These are phyloP conservation scores for Paecilomyces dactylethromorphus DNA, from an alignment of 2,329 filamentous ascomycete species.

Conservation along the genomic window DNA sequence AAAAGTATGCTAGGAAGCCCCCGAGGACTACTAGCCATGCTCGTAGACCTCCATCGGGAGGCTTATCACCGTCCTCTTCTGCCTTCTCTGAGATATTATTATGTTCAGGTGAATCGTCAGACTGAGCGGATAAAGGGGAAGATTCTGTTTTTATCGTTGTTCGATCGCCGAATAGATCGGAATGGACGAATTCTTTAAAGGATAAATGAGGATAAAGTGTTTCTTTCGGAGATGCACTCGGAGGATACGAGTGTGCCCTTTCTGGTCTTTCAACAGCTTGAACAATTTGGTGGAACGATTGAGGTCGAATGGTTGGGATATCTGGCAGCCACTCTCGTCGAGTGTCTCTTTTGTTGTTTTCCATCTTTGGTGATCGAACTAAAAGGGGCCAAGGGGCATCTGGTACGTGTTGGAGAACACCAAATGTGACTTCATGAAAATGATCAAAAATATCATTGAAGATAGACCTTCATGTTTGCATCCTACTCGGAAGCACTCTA, in stretches of 20 bases:
- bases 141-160: not conserved
- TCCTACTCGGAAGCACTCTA: not conserved
- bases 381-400: not conserved
- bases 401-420: not conserved
- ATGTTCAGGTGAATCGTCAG: not conserved
- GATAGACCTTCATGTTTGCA: not conserved
- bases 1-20: slow-evolving; percentile 1
- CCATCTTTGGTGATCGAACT: not conserved
- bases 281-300: not conserved
- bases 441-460: not conserved
- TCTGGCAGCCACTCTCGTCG: not conserved
- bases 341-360: not conserved
- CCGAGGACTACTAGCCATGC: slow-evolving; percentile 4
- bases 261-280: not conserved
- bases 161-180: not conserved
- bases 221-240: not conserved
- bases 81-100: not conserved
- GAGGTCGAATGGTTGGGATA: not conserved
- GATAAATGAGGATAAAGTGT: not conserved
- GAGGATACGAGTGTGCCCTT: not conserved
- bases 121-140: not conserved
- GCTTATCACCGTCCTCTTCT: not conserved
- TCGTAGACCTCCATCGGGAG: slow-evolving; percentile 4
- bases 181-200: not conserved
- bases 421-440: not conserved